Base-by-base conservation (phyloP, 495 filamentous ascomycete species). In the Aspergillus baeticus region DNA sequence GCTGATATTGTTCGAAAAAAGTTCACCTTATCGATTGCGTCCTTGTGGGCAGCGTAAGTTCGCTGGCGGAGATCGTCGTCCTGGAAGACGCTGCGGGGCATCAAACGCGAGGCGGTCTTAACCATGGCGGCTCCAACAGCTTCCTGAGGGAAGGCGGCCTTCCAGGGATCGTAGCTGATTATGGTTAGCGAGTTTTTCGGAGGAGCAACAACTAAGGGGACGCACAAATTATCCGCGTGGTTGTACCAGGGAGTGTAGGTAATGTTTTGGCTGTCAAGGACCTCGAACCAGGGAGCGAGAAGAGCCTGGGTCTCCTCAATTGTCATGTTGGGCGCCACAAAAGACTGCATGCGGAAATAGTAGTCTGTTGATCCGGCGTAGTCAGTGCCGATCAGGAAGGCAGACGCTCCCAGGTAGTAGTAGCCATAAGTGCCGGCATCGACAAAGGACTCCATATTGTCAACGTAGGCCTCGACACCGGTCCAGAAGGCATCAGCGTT, bases 371-470 rank as follows among this genome's bases (percentile, higher is more conserved):
- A 52, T 10, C 56, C 53, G 18, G 37, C 14, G 29, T 57, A 61
- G 29, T 50, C 45, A 2, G 59, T 62, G 13, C 59, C 54, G 17
- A 54, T 45, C 48, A 43, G 15, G 29, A 51, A 21, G 15, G 44
- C 29, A 0, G 59, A 62, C 10, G 59, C 59, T n/a, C 59, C 54
- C 46, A 54, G 17, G 57, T 62, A 70, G 66, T 77, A 82, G 70
- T 85, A 85, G 17, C 73, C 74, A 59, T 83, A 85, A 10, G 77
- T 77, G 6, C 82, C 81, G 6, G 74, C 73, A n/a, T 77, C 72
- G 5, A 79, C 75, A 49, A 78, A 72, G 6, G 63, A 58, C 43
- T 77, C 69, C 52, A 84, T 81, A n/a, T 63, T 63, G 11, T 70
- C 55, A 18, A 82, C 70, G 63, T 78, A 85, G 0, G 75, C 69